Conservation (phyloP, 192 early-diverging fungal species). For the Dissophora ornata region DNA sequence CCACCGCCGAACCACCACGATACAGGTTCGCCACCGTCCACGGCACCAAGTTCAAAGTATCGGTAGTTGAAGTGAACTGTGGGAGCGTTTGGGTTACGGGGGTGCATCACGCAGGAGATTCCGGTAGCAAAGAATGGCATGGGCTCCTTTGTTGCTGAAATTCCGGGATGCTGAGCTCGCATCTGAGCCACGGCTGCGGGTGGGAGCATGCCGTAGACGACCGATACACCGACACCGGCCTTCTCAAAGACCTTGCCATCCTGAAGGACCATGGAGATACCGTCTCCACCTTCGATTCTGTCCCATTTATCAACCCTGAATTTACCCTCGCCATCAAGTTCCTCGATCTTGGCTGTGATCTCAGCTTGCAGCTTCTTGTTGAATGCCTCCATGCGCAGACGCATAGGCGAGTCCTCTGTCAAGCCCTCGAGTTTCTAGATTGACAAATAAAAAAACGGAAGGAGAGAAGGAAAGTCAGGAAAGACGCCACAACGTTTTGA, state of each 20-base stretch:
- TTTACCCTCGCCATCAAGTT: slow-evolving; percentile 65
- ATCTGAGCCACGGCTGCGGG: slow-evolving; percentile 84
- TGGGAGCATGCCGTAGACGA: slow-evolving; percentile 88
- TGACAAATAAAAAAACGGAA: background rate
- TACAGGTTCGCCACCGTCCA: slow-evolving; percentile 70
- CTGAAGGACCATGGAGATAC: slow-evolving; percentile 91
- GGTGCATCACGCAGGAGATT: slow-evolving; percentile 93
- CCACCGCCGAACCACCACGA: slow-evolving; percentile 98
- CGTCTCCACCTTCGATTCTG: slow-evolving; percentile 92
- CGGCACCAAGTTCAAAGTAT: slow-evolving; percentile 90
- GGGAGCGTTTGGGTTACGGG: slow-evolving; percentile 95
- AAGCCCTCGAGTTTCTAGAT: slow-evolving; percentile 55
- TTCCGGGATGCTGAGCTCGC: slow-evolving; percentile 83
- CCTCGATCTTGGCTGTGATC: slow-evolving; percentile 77
- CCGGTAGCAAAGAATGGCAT: slow-evolving; percentile 90
- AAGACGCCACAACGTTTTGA: too few relatives aligned
- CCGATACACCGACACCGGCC: slow-evolving; percentile 95
- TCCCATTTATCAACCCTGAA: slow-evolving; percentile 88
- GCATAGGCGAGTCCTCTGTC: slow-evolving; percentile 72
- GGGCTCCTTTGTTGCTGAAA: slow-evolving; percentile 64
- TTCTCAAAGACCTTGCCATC: slow-evolving; percentile 95
- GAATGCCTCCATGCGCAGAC: slow-evolving; percentile 83
- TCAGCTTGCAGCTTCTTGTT: slow-evolving; percentile 81
- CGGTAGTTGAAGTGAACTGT: slow-evolving; percentile 98
- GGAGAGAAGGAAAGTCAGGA: background rate